phyloP scores from a whole-genome alignment of 1,284 basidiomycete genomes.

The Cutaneotrichosporon sp. region DNA sequence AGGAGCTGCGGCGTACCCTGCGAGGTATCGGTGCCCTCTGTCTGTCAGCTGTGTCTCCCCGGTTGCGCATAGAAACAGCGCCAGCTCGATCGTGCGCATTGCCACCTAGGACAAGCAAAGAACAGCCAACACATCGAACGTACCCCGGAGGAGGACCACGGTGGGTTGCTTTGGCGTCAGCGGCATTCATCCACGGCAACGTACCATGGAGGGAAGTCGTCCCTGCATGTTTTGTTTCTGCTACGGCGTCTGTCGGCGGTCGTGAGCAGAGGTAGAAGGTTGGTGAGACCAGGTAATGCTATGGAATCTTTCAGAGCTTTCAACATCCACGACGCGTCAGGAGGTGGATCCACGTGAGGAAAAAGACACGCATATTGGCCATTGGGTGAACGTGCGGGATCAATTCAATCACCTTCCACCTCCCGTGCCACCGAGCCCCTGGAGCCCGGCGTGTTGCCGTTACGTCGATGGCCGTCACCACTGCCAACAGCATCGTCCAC shows the following conservation, averaged over 20 bases:
- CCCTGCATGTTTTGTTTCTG: slow-evolving; percentile 35
- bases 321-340: slow-evolving; percentile 5
- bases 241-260: neutral
- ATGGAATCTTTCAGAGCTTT: slow-evolving; percentile 10
- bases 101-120: neutral
- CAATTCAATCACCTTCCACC: neutral
- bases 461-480: slow-evolving; percentile 1
- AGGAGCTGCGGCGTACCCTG: slow-evolving; percentile 91
- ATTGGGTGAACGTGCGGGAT: neutral
- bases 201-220: slow-evolving; percentile 46
- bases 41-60: too few relatives aligned
- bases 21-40: slow-evolving; percentile 91
- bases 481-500: neutral
- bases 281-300: neutral
- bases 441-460: neutral
- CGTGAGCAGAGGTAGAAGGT: neutral
- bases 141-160: slow-evolving; percentile 73
- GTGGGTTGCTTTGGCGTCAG: slow-evolving; percentile 72
- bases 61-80: too few relatives aligned
- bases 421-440: neutral
- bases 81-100: too few relatives aligned
- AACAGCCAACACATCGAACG: slow-evolving; percentile 11
- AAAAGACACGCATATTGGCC: neutral
- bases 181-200: slow-evolving; percentile 2
- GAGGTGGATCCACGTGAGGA: neutral